These are phyloP conservation scores for Thymus quinquecostatus DNA, from an alignment of 257 asterid genomes.

Conservation along the genomic window DNA sequence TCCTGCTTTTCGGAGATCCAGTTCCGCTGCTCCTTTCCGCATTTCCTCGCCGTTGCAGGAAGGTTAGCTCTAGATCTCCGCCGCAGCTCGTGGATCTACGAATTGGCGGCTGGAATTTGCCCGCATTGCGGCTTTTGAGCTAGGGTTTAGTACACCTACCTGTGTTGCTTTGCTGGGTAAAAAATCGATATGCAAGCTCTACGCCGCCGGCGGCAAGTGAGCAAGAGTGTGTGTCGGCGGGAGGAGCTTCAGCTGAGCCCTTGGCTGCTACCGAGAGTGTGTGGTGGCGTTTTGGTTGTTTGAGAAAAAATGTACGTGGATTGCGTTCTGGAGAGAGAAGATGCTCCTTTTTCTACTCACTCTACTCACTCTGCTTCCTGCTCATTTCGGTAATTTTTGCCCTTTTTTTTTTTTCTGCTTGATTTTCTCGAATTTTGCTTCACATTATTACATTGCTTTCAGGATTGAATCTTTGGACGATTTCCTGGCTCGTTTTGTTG, in stretches of 20 bases:
- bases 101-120: slow-evolving; percentile 31
- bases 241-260: slow-evolving; percentile 48
- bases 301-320: slow-evolving; percentile 55
- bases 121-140: slow-evolving; percentile 56
- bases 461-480: background rate
- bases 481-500: slow-evolving; percentile 10
- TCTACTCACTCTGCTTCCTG: slow-evolving; percentile 59
- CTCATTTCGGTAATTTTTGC: slow-evolving; percentile 52
- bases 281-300: slow-evolving; percentile 35
- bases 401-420: background rate
- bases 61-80: slow-evolving; percentile 32
- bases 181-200: slow-evolving; percentile 48
- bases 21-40: slow-evolving; percentile 25
- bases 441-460: background rate
- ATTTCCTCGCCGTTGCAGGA: slow-evolving; percentile 15
- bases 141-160: slow-evolving; percentile 40
- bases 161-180: slow-evolving; percentile 17
- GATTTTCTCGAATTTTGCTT: too few species aligned
- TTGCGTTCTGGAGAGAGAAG: slow-evolving; percentile 58
- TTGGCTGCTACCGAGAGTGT: slow-evolving; percentile 40
- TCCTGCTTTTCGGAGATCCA: slow-evolving; percentile 38
- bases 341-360: slow-evolving; percentile 70
- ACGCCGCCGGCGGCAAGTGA: slow-evolving; percentile 39
- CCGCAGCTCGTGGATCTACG: slow-evolving; percentile 54
- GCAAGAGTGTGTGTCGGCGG: slow-evolving; percentile 46